These are phyloP conservation scores for Phylloporus sp. DNA, from an alignment of 768 basidiomycete genomes.

Conservation along the genomic window DNA sequence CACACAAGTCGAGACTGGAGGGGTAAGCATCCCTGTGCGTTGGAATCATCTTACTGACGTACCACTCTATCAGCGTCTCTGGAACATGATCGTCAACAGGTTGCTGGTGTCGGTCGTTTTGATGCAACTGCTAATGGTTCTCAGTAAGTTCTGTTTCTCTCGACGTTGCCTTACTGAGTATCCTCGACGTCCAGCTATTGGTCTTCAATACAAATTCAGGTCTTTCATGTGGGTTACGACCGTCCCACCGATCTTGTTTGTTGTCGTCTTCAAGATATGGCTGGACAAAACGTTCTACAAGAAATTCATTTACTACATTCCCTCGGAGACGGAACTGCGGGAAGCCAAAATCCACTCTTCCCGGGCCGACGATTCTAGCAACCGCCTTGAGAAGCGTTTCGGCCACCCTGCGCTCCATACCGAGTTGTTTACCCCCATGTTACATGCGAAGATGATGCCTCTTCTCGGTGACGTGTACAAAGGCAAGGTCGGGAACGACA, in stretches of 20 bases:
- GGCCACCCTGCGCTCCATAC: constrained; percentile 89
- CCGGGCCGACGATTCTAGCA: constrained; percentile 64
- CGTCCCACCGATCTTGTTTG: constrained; percentile 81
- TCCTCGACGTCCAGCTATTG: constrained; percentile 56
- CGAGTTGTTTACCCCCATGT: constrained; percentile 85
- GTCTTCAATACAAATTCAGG: constrained; percentile 70
- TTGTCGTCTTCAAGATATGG: constrained; percentile 82
- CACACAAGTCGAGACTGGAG: constrained; percentile 88
- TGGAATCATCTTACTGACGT: background rate
- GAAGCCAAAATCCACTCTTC: constrained; percentile 74
- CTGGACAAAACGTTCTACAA: constrained; percentile 63
- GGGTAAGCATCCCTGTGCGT: constrained; percentile 48
- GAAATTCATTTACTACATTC: constrained; percentile 80
- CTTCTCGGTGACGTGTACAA: constrained; percentile 71
- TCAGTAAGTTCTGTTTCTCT: constrained; percentile 57
- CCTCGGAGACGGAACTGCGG: constrained; percentile 72
- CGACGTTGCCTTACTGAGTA: background rate
- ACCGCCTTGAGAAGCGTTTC: constrained; percentile 86
- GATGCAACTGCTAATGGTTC: constrained; percentile 84
- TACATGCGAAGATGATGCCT: constrained; percentile 83
- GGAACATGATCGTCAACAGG: constrained; percentile 93
- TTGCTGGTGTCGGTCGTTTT: constrained; percentile 71
- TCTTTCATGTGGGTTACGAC: constrained; percentile 78
- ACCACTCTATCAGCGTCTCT: constrained; percentile 59
- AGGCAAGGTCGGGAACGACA: constrained; percentile 62